Conservation (phyloP, 2,329 filamentous ascomycete genomes). For the Talaromyces verruculosus region DNA sequence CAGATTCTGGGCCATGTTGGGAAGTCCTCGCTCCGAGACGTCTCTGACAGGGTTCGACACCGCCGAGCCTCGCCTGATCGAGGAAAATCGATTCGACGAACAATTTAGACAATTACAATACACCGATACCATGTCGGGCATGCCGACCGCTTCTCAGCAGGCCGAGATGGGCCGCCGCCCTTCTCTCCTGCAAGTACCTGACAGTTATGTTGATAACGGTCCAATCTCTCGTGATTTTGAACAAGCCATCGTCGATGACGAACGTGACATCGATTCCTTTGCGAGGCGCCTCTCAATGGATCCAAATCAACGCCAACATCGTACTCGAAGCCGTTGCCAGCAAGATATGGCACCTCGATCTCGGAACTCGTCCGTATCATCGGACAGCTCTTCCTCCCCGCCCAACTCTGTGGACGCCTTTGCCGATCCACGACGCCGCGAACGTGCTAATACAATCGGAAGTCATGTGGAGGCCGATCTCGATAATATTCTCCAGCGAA, state of each 20-base stretch:
- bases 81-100: slow-evolving; percentile 65
- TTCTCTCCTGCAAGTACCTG: slow-evolving; percentile 49
- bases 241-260: slow-evolving; percentile 78
- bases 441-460: slow-evolving; percentile 68
- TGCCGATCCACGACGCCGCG: slow-evolving; percentile 81
- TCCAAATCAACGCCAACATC: slow-evolving; percentile 39
- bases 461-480: slow-evolving; percentile 57
- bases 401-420: slow-evolving; percentile 98
- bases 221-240: slow-evolving; percentile 77
- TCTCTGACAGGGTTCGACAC: slow-evolving; percentile 61
- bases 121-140: slow-evolving; percentile 40
- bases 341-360: slow-evolving; percentile 45
- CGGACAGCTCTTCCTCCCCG: slow-evolving; percentile 72
- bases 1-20: slow-evolving; percentile 42
- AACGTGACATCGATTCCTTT: slow-evolving; percentile 44
- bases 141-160: slow-evolving; percentile 42
- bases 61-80: slow-evolving; percentile 70
- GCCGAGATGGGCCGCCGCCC: slow-evolving; percentile 52
- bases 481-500: slow-evolving; percentile 64
- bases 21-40: slow-evolving; percentile 64
- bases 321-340: slow-evolving; percentile 37
- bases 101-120: slow-evolving; percentile 31
- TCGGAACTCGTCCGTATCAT: slow-evolving; percentile 50
- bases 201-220: slow-evolving; percentile 44
- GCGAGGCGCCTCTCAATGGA: slow-evolving; percentile 44